Conservation (phyloP, 2,329 filamentous ascomycete species). For the Colletotrichum filicis region DNA sequence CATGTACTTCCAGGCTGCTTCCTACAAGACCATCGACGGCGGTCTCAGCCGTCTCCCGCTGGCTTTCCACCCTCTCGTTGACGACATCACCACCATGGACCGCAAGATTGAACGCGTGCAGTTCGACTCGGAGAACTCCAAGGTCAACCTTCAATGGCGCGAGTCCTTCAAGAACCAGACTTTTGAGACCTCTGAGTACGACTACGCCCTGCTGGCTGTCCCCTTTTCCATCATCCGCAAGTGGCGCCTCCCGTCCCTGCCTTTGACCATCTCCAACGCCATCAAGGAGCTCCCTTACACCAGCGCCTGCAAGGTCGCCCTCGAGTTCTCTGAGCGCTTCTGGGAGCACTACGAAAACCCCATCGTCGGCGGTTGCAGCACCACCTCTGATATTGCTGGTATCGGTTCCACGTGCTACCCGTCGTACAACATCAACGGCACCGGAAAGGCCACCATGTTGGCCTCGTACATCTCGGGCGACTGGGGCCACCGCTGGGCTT, state of each 20-base stretch:
- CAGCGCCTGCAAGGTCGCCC: constrained; percentile 67
- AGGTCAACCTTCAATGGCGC: constrained; percentile 70
- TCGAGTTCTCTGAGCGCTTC: constrained; percentile 75
- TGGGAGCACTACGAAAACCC: constrained; percentile 62
- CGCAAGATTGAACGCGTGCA: constrained; percentile 67
- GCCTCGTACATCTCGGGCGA: constrained; percentile 65
- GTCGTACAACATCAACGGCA: constrained; percentile 72
- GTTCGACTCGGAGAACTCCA: constrained; percentile 60
- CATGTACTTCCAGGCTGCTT: constrained; percentile 68
- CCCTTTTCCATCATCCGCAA: constrained; percentile 73
- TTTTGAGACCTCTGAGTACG: constrained; percentile 63
- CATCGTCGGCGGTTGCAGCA: constrained; percentile 73
- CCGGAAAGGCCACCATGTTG: constrained; percentile 70
- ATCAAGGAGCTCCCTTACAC: constrained; percentile 58
- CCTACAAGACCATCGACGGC: constrained; percentile 73
- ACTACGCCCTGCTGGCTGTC: constrained; percentile 74
- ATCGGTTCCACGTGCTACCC: constrained; percentile 75
- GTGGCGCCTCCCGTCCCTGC: constrained; percentile 65
- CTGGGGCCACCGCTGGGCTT: constrained; percentile 45
- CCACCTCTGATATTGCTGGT: constrained; percentile 66
- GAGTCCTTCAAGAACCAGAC: constrained; percentile 49
- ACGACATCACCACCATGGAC: constrained; percentile 65
- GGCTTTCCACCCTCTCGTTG: constrained; percentile 71
- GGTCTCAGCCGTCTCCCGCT: constrained; percentile 66
- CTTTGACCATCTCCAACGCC: constrained; percentile 55